Evolutionary conservation across 2,329 filamentous ascomycete species (phyloP), one percentile per base, ranked within the genome.

Genomic region (Pyrenochaeta sp.): DNA sequence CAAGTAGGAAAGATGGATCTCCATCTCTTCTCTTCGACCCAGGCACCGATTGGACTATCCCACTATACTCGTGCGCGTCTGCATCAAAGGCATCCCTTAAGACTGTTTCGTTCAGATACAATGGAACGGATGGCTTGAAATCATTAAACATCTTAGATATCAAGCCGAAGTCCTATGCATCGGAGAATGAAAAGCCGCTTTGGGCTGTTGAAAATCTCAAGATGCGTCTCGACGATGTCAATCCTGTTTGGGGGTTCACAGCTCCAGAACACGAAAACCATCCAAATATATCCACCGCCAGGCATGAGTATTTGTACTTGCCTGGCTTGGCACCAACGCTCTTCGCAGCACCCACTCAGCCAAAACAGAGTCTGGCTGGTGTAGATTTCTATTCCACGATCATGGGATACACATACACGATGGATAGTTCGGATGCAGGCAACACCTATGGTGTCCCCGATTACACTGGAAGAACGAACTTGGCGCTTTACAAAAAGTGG

Each of bases 1-100:
- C 24, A 27, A 27, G 24, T n/a, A 27, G 24, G 14, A 27, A 10
- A 27, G 73, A 77, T 35, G 65, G 59, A 1, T 67, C 64, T 1
- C 52, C 58, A 4, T 56, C 63, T 3, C 49, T 74, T 2, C 48
- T 75, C 2, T 72, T 73, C 17, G 72, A 78, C 18, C 64, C 68
- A 6, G 69, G 68, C 4, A 73, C 72, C 10, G 48, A 60, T 23
- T 81, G 76, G 76, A 68, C 70, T 1, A 56, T 70, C 4, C 69
- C 74, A 0, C 42, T 80, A 0, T 77, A 78, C 44, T 63, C 67
- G 0, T 81, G 77, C 48, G 74, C 75, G 1, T 71, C 68, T 0
- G 58, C 73, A 0, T 49, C 72, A 3, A 72, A 72, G 35, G 76
- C 77, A 3, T 71, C 65, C 1, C 67, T 81, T 42, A 79, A 79